phyloP scores from a whole-genome alignment of 306 rosid genomes.

The Prunus dulcis region DNA sequence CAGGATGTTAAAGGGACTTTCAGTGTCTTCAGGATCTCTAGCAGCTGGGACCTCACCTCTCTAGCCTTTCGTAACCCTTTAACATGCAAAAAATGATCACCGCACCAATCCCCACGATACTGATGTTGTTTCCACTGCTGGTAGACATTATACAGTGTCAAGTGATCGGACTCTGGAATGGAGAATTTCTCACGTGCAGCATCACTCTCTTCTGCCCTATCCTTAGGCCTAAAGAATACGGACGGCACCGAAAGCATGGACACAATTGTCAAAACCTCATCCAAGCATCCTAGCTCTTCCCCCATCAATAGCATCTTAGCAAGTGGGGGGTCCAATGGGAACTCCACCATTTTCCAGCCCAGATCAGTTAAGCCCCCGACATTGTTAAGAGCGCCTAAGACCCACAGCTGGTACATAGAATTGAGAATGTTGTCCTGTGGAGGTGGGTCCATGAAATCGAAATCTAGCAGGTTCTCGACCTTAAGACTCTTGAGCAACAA shows the following conservation, averaged over 20 bases:
- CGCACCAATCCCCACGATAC: slow-evolving; percentile 97
- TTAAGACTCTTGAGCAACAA: slow-evolving; percentile 90
- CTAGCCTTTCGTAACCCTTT: slow-evolving; percentile 92
- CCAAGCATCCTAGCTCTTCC: slow-evolving; percentile 67
- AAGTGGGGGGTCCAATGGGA: slow-evolving; percentile 94
- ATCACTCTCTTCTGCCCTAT: slow-evolving; percentile 93
- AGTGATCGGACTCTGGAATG: slow-evolving; percentile 90
- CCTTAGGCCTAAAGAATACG: slow-evolving; percentile 95
- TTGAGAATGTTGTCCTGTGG: slow-evolving; percentile 96
- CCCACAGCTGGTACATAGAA: slow-evolving; percentile 99
- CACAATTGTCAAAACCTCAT: slow-evolving; percentile 88
- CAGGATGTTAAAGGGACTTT: slow-evolving; percentile 73
- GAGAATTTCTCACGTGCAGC: slow-evolving; percentile 94
- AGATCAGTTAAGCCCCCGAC: slow-evolving; percentile 87
- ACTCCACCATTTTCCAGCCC: slow-evolving; percentile 99
- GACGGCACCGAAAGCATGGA: slow-evolving; percentile 99
- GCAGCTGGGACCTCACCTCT: slow-evolving; percentile 91
- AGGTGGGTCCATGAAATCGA: slow-evolving; percentile 99
- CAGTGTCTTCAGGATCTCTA: slow-evolving; percentile 83
- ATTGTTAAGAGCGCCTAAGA: slow-evolving; percentile 91
- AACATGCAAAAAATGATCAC: slow-evolving; percentile 87
- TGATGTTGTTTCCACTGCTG: slow-evolving; percentile 98
- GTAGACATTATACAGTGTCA: slow-evolving; percentile 85
- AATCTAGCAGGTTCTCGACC: slow-evolving; percentile 88
- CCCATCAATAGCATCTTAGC: slow-evolving; percentile 99